Evolutionary conservation across 148 eudicot species (phyloP).

Genomic region (Rhododendron simsii): DNA sequence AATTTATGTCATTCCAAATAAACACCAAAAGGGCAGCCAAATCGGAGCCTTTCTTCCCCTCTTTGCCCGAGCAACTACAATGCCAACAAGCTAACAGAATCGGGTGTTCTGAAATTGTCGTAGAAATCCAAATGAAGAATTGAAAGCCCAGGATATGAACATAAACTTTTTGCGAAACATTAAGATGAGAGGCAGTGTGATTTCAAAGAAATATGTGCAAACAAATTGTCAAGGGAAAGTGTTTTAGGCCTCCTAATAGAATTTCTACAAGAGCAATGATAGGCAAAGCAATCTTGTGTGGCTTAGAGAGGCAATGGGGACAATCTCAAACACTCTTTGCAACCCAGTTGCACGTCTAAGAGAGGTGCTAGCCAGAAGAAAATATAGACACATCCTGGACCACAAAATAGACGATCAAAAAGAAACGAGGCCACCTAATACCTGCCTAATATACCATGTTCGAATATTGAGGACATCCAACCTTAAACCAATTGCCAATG

Average conservation of each 20-base stretch:
- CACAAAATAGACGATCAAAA: too few relatives aligned
- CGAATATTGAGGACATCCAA: not conserved
- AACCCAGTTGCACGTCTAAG: not conserved
- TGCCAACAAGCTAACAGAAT: not conserved
- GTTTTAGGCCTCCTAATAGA: not conserved
- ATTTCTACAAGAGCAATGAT: too few relatives aligned
- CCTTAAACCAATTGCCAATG: not conserved
- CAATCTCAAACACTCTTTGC: not conserved
- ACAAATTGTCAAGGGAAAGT: not conserved
- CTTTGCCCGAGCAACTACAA: not conserved
- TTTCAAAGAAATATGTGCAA: not conserved
- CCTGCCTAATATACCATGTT: not conserved
- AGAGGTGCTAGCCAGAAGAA: not conserved
- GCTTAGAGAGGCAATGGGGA: not conserved
- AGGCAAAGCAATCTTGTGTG: not conserved
- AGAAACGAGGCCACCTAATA: not conserved
- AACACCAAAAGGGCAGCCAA: not conserved
- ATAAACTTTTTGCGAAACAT: not conserved
- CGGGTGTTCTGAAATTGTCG: not conserved
- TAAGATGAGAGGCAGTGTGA: not conserved
- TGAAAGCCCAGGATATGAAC: not conserved
- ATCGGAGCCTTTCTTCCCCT: not conserved
- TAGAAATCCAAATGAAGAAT: not conserved
- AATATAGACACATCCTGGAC: not conserved
- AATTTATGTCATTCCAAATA: not conserved